Base-by-base conservation (phyloP, 352 stramenopile species). In the Phytophthora boehmeriae region DNA sequence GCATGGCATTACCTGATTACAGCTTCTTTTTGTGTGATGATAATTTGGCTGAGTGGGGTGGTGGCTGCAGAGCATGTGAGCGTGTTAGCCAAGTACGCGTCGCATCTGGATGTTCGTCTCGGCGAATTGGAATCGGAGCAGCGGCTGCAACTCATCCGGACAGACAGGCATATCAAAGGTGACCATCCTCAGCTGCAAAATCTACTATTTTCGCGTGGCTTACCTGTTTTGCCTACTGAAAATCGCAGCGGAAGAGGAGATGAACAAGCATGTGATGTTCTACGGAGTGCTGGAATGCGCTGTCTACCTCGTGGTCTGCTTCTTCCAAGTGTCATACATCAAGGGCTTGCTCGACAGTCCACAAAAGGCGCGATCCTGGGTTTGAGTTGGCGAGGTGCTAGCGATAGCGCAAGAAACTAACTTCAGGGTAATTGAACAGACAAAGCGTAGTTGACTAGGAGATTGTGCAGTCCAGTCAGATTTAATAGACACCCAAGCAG, bases 251-350 rank as follows among this genome's bases (percentile, higher is more conserved):
- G 82, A 93, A 61, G 77, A 92, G 44, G 79, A 78, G 41, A 92
- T 84, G 59, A 92, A 83, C 75, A 84, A 89, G 63, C 85, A 78
- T 49, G 81, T 92, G 8, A 59, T 80, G 25, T 91, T 92, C 60
- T 89, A 91, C 54, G 83, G 85, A 28, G 71, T 66, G 22, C 62
- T 93, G 42, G 85, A 92, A 61, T 90, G 82, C 67, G 51, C 76
- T 20, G 76, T 93, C 14, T 93, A 93, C 64, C 58, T 93, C 10
- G 38, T 80, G 1, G 73, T 89, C 0, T 90, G 83, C 63, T 74
- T 90, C 39, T 76, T 78, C 27, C 85, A 93, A 46, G 78, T 93
- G 34, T 80, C 73, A 23, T 93, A 93, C 73, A 93, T 93, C 68
- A 90, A 91, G 61, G 65, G 68, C 11, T 72, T 93, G 56, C 63